Evolutionary conservation across 108 stramenopile species (phyloP).

Genomic region (Mediolabrus comicus): DNA sequence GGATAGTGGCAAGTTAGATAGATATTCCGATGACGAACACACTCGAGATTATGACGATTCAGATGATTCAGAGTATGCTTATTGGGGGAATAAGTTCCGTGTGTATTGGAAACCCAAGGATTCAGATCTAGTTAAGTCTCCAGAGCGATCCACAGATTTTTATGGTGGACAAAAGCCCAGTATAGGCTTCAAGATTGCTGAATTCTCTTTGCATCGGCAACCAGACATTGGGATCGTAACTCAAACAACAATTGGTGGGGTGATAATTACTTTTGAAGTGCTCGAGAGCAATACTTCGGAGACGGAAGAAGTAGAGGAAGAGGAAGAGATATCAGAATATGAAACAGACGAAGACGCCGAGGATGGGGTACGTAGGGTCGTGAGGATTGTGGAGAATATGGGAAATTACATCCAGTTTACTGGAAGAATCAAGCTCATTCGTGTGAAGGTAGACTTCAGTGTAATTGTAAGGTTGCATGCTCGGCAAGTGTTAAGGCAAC

Average conservation of each 20-base stretch:
- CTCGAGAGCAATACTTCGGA: not conserved
- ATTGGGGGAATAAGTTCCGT: constrained; percentile 4
- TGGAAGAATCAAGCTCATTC: constrained; percentile 1
- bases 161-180: not conserved
- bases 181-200: constrained; percentile 2
- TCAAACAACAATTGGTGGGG: not conserved
- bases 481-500: not conserved
- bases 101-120: constrained; percentile 16
- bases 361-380: not conserved
- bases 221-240: not conserved
- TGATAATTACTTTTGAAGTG: not conserved
- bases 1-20: constrained; percentile 1
- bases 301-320: constrained; percentile 8
- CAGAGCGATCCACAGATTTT: not conserved
- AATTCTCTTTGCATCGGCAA: not conserved
- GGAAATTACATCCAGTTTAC: not conserved
- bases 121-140: constrained; percentile 1
- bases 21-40: not conserved
- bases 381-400: not conserved
- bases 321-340: not conserved
- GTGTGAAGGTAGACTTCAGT: constrained; percentile 9
- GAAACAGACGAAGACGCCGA: constrained; percentile 4
- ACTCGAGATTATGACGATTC: not conserved
- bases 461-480: constrained; percentile 9
- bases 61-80: constrained; percentile 1